Evolutionary conservation across 2,329 filamentous ascomycete species (phyloP), one percentile per base, ranked within the genome.

Genomic region (Fusarium brevicatenulatum): DNA sequence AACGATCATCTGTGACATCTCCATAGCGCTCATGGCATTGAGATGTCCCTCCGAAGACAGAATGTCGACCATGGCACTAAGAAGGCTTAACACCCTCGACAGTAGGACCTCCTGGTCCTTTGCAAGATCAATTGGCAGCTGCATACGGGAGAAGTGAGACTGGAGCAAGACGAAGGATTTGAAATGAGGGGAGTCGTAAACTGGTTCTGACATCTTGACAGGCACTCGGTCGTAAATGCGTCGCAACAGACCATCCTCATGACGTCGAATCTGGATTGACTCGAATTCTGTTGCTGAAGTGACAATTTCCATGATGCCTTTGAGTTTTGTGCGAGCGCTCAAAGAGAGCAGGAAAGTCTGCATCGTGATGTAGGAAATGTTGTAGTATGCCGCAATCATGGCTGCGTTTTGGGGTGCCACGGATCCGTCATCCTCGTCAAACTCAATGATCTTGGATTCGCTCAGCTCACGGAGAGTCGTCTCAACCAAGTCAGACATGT

Each of bases 281-380:
- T 99, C 97, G 69, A 98, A 99, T 80, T 99, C 96, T 4, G 95
- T 97, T 9, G 97, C 97, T 2, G 96, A 97, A 3, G 96, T 98
- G 68, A 98, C 91, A 77, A 99, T 98, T 82, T 99, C 96, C 62
- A 99, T 87, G 47, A 99, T 95, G 52, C 95, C 95, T 88, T 99
- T 99, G 73, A 99, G 90, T 86, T 97, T 98, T 8, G 95, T 98
- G 76, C 92, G 92, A 46, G 91, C 91, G 62, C 91, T 95, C 52
- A 99, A 88, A 19, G 96, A 99, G 63, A 99, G 87, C 57, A 99
- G 86, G 87, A 99, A 95, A 1, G 96, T 99, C 84, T 99, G 95
- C 95, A 99, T 99, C 6, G 96, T 99, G 81, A 97, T 93, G 84
- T 98, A 98, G 10, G 95, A 98, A 79, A 99, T 97, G 83, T 98